Evolutionary conservation across 305 asterid genomes (phyloP), one percentile per base, ranked within the genome.

Genomic region (Solanum hybrid): DNA sequence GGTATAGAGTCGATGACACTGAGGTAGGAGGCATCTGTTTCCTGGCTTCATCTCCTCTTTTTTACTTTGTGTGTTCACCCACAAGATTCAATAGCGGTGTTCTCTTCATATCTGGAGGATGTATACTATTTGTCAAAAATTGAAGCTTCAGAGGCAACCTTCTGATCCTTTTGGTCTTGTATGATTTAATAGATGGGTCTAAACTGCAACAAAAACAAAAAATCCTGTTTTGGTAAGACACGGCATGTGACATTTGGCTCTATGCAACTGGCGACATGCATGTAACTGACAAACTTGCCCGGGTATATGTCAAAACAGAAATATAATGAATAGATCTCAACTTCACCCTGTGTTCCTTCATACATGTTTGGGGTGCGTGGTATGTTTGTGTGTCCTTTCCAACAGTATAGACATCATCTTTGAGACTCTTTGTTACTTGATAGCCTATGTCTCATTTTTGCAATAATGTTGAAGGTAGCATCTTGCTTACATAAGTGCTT

Each of bases 1-100:
- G 99, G 99, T 95, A 95, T 90, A 92, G 98, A 92, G 90, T 95
- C 89, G 98, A 97, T 90, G 99, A 97, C 90, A 91, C 94, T 88
- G 94, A 95, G 99, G 99, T 97, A 93, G 86, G 42, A 13, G 19
- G 56, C 89, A 40, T 85, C 86, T 22, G 45, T 78, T 78, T 78
- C 38, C 27, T 88, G 88, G 27, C 35, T 81, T 37, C 32, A 11
- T 64, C 71, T 60, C 69, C 84, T n/a, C 64, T 22, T 56, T 60
- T 84, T 51, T 84, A 19, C 69, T 82, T 82, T 31, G 29, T 29
- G 69, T 84, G 87, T 56, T 51, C 10, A 51, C 31, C 7, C 73
- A 51, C 34, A 51, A 51, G 75, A 56, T 82, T 77, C 26, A 37
- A 10, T 19, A 82, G 38, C 56, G 35, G 19, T 81, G 26, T 27